Conservation (phyloP, 2,329 filamentous ascomycete species). For the Canariomyces notabilis region DNA sequence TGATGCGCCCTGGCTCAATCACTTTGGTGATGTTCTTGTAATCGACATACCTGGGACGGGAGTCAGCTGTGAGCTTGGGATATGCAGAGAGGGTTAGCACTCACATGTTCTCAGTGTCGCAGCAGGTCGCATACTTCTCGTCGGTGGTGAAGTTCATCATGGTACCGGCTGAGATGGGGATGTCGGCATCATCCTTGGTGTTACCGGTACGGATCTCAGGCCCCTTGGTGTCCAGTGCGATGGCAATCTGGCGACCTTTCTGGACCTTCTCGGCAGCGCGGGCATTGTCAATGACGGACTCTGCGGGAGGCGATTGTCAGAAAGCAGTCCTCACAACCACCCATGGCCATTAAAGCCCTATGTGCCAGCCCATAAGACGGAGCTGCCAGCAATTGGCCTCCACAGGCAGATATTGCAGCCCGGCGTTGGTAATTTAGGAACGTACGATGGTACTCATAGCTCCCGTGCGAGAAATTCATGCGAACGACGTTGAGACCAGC, state of each 20-base stretch:
- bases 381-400: constrained; percentile 2
- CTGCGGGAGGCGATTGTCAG: constrained; percentile 31
- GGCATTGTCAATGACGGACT: constrained; percentile 95
- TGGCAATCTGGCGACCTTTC: constrained; percentile 82
- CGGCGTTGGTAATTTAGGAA: constrained; percentile 1
- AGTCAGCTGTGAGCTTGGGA: constrained; percentile 9
- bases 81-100: constrained; percentile 28
- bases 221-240: constrained; percentile 76
- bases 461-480: constrained; percentile 98
- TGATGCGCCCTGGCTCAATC: constrained; percentile 81
- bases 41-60: constrained; percentile 71
- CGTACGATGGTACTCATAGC: constrained; percentile 63
- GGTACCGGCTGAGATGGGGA: constrained; percentile 75
- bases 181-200: constrained; percentile 71
- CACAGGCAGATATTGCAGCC: neutral
- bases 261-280: constrained; percentile 76
- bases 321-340: constrained; percentile 55
- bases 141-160: constrained; percentile 96
- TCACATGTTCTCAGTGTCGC: constrained; percentile 90
- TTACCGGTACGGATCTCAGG: constrained; percentile 59
- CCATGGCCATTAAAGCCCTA: neutral
- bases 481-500: constrained; percentile 96
- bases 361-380: neutral
- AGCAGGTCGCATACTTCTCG: constrained; percentile 78
- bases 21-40: constrained; percentile 99